A percentile compares a stretch with the other conserved stretches of the same genome.
Conservation (phyloP, 306 rosid species). For the Mimosa bimucronata region DNA sequence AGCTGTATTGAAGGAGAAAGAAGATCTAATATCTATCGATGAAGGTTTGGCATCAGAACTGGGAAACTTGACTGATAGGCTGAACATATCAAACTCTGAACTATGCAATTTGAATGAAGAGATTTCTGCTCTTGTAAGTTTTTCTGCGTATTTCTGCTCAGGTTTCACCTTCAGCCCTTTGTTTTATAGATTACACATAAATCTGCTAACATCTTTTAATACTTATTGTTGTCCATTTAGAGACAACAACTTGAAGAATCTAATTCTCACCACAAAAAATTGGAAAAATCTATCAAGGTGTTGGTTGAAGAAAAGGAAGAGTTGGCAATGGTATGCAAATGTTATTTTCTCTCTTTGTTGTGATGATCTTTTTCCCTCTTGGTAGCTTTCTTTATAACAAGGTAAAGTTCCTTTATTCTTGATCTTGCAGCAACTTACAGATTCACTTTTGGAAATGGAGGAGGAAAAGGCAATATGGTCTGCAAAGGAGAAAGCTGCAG, state of each 20-base stretch:
- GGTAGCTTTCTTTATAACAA: conserved; percentile 25
- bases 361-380: background rate
- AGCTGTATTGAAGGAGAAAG: conserved; percentile 58
- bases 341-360: conserved; percentile 29
- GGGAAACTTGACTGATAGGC: conserved; percentile 59
- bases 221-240: conserved; percentile 50
- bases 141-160: conserved; percentile 32
- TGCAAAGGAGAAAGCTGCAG: conserved; percentile 72
- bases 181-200: conserved; percentile 4
- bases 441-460: conserved; percentile 88
- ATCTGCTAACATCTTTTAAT: conserved; percentile 24
- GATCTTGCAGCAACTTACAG: conserved; percentile 76
- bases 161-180: conserved; percentile 13
- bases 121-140: conserved; percentile 71
- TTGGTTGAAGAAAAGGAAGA: conserved; percentile 84
- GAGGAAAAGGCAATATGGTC: conserved; percentile 92
- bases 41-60: conserved; percentile 66
- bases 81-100: conserved; percentile 58
- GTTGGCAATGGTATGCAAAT: conserved; percentile 69
- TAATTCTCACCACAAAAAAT: conserved; percentile 51
- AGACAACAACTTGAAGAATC: conserved; percentile 68
- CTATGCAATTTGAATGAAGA: conserved; percentile 61
- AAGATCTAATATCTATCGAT: conserved; percentile 56
- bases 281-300: conserved; percentile 60
- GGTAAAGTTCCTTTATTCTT: conserved; percentile 32